Base-by-base conservation (phyloP, 2,329 filamentous ascomycete genomes). In the Whalleya microplaca region DNA sequence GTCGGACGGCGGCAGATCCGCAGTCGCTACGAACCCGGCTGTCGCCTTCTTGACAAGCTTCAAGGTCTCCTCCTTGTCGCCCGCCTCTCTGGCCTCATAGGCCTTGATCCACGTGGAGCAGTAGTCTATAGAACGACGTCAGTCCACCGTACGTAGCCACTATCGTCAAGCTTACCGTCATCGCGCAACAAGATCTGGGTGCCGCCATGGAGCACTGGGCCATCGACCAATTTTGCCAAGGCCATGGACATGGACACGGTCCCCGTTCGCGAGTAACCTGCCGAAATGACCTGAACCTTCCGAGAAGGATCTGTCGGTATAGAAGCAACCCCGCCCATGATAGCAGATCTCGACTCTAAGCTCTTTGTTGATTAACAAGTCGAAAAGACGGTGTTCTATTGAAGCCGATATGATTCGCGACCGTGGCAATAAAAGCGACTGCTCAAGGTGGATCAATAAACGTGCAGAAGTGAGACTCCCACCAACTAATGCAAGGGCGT, bases 211-310 rank as follows among this genome's bases (percentile, higher is more conserved):
- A 79, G 76, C 43, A 78, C 74, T 2, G 80, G 80, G 0, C 77
- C 79, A 40, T 78, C 65, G 5, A 82, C 75, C 2, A 83, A 72
- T 53, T 75, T 77, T 56, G 72, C 73, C 8, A 83, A 68, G 1
- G 80, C 80, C 41, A 75, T 62, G 32, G 75, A 76, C 71, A 81
- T 78, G 21, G 81, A 81, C 9, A 80, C 71, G 1, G 79, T 82
- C 14, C 80, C 80, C 1, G 80, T 82, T 48, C 80, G 73, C 14
- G 79, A 71, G 57, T 73, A 75, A 44, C 75, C 73, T 5, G 75
- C 76, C 20, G 73, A 74, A 53, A 79, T 78, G 53, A 78, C 76
- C 59, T 76, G 68, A 50, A 80, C 62, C 45, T 48, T 64, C 46
- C 66, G 64, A 16, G 64, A 66, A 45, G 57, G 66, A 51, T 75